Conservation (phyloP, 192 early-diverging fungal genomes). For the Jimgerdemannia flammicorona region DNA sequence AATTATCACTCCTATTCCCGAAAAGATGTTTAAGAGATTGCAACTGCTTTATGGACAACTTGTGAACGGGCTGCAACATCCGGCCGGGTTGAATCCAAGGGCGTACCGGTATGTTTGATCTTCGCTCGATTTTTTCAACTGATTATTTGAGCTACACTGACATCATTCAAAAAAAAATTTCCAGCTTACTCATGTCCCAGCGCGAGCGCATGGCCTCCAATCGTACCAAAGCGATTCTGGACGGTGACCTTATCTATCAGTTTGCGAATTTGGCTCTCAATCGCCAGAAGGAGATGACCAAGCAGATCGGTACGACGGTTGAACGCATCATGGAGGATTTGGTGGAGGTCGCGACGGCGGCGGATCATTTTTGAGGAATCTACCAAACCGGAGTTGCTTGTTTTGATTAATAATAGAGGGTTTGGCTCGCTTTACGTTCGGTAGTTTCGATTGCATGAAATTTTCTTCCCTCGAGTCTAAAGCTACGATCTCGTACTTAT, state of each 20-base stretch:
- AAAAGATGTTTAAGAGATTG: slow-evolving; percentile 91
- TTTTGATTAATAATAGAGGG: too few species aligned
- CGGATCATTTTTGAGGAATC: slow-evolving; percentile 65
- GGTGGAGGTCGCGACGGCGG: slow-evolving; percentile 54
- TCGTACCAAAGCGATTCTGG: slow-evolving; percentile 77
- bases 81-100: slow-evolving; percentile 89
- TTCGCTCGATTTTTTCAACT: slow-evolving; percentile 12
- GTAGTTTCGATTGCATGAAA: too few species aligned
- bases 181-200: slow-evolving; percentile 33
- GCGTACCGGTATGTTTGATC: slow-evolving; percentile 66
- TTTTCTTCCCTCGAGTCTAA: too few species aligned
- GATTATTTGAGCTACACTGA: not conserved
- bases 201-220: slow-evolving; percentile 66
- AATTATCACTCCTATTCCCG: slow-evolving; percentile 74
- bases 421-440: too few species aligned
- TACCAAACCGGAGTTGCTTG: too few species aligned
- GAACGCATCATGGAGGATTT: slow-evolving; percentile 85
- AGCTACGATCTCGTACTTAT: too few species aligned
- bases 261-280: slow-evolving; percentile 62
- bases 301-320: slow-evolving; percentile 81
- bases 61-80: slow-evolving; percentile 75
- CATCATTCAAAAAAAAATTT: not conserved
- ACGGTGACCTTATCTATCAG: slow-evolving; percentile 79
- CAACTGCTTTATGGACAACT: slow-evolving; percentile 81
- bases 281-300: slow-evolving; percentile 81